Evolutionary conservation across 768 basidiomycete genomes (phyloP).

Genomic region (Suillus ampliporus): DNA sequence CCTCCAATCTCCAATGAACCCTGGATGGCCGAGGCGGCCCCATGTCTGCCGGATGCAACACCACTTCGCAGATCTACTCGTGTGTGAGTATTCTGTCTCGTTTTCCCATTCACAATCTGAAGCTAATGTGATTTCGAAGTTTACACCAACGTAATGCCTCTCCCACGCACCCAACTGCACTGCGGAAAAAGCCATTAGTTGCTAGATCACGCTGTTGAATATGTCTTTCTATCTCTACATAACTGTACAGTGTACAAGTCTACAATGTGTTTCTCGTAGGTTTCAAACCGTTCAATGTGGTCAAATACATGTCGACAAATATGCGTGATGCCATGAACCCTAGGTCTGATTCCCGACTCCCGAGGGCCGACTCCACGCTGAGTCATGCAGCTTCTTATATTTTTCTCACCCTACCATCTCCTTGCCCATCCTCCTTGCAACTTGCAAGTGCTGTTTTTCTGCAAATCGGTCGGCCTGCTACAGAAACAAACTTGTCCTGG

Average conservation of each 20-base stretch:
- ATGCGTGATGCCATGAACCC: no score
- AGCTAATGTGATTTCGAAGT: neutral
- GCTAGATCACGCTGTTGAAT: neutral
- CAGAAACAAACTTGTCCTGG: neutral
- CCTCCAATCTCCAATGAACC: neutral
- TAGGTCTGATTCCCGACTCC: neutral
- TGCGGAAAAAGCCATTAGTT: neutral
- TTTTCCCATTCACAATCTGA: slow-evolving; percentile 1
- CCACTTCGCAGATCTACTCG: neutral
- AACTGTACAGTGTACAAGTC: neutral
- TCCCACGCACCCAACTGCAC: neutral
- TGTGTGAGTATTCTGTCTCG: neutral
- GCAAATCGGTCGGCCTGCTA: neutral
- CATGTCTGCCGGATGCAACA: neutral
- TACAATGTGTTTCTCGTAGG: neutral
- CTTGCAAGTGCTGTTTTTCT: neutral
- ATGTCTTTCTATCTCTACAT: slow-evolving; percentile 1
- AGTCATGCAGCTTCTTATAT: neutral
- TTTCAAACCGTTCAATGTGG: neutral
- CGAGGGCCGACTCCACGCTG: neutral
- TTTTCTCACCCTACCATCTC: neutral
- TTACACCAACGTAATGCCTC: neutral
- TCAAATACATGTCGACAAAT: neutral
- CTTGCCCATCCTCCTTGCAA: neutral
- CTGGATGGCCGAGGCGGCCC: neutral